Evolutionary conservation across 495 filamentous ascomycete genomes (phyloP).

Genomic region (Penicillium argentinense): DNA sequence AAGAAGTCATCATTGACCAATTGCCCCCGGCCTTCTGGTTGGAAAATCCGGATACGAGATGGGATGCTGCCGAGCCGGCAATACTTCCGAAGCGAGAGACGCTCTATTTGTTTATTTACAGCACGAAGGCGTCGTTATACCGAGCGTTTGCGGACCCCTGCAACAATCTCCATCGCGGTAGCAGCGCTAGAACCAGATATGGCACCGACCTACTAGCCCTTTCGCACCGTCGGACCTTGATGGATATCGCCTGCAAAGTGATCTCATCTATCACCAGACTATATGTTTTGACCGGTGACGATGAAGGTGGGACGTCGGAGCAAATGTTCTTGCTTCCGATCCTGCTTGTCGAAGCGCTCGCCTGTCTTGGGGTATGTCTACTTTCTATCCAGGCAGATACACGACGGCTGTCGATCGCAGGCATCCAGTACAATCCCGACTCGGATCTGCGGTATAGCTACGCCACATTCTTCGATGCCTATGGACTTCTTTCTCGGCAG

Average conservation of each 20-base stretch:
- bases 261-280: constrained; percentile 10
- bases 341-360: constrained; percentile 12
- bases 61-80: constrained; percentile 10
- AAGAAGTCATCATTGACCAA: constrained; percentile 17
- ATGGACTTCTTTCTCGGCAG: constrained; percentile 10
- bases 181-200: constrained; percentile 5
- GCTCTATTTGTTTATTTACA: constrained; percentile 13
- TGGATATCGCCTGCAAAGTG: constrained; percentile 12
- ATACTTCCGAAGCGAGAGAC: constrained; percentile 13
- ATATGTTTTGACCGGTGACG: constrained; percentile 8
- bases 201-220: constrained; percentile 14
- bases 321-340: constrained; percentile 13
- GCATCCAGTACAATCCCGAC: constrained; percentile 11
- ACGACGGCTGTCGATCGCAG: constrained; percentile 3
- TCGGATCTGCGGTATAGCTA: constrained; percentile 6
- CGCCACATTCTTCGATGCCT: constrained; percentile 8
- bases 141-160: constrained; percentile 19
- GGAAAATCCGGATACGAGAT: constrained; percentile 12
- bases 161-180: constrained; percentile 9
- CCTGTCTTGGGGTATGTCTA: constrained; percentile 14
- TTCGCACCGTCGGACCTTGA: constrained; percentile 16
- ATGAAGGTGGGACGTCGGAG: constrained; percentile 5
- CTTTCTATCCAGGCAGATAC: constrained; percentile 17
- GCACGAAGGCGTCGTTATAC: constrained; percentile 13
- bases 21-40: constrained; percentile 13